Evolutionary conservation across 768 basidiomycete genomes (phyloP).

Genomic region (Hygrocybe punicea): DNA sequence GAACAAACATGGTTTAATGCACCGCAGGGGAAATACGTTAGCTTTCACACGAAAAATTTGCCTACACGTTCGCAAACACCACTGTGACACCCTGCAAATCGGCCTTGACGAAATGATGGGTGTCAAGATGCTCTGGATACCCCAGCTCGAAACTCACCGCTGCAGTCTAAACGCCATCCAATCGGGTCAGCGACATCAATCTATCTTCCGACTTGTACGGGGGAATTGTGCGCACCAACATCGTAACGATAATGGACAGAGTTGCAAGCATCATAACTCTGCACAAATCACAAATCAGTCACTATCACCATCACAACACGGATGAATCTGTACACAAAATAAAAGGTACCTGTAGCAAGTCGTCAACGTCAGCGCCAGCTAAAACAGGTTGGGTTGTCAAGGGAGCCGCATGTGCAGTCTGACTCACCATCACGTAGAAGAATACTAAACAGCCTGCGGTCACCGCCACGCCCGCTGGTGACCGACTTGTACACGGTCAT

Average conservation of each 20-base stretch:
- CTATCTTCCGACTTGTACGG: too few relatives aligned
- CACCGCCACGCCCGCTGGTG: conserved; percentile 11
- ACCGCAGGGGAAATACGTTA: background rate
- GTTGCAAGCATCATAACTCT: conserved; percentile 40
- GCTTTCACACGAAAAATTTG: too few relatives aligned
- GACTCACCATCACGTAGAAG: conserved; percentile 42
- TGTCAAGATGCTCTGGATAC: too few relatives aligned
- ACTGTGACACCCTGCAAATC: too few relatives aligned
- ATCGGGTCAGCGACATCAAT: background rate
- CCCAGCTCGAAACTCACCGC: too few relatives aligned
- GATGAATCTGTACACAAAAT: conserved; percentile 33
- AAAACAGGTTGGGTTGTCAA: background rate
- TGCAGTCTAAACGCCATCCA: too few relatives aligned
- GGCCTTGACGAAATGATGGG: too few relatives aligned
- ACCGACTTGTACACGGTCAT: conserved; percentile 43
- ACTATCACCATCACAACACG: background rate
- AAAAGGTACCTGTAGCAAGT: conserved; percentile 32
- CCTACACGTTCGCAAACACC: too few relatives aligned
- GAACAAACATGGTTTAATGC: background rate
- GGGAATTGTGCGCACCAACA: conserved; percentile 27
- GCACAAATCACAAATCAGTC: background rate
- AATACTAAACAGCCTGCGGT: conserved; percentile 28
- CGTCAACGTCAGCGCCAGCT: background rate
- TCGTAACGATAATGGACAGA: conserved; percentile 37
- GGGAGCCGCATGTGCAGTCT: background rate